phyloP scores from a whole-genome alignment of 805 yeast species.

The Cyberlindnera bimundalis region DNA sequence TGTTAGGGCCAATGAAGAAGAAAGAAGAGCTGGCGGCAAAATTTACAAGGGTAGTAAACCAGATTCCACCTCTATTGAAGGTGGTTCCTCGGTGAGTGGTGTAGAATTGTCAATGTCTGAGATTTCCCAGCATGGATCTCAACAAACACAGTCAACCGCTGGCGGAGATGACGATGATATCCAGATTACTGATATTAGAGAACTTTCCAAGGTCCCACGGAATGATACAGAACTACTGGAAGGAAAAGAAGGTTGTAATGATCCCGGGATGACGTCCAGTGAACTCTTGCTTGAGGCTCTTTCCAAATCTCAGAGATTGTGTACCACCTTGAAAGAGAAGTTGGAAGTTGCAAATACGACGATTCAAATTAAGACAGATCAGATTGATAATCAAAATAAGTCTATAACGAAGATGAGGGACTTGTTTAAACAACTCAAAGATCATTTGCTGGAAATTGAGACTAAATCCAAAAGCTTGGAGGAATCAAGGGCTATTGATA shows the following conservation, averaged over 20 bases:
- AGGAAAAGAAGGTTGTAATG: not conserved
- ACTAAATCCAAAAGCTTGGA: constrained; percentile 22
- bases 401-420: constrained; percentile 23
- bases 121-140: not conserved
- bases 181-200: constrained; percentile 41
- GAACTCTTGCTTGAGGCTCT: constrained; percentile 39
- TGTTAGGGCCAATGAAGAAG: constrained; percentile 1
- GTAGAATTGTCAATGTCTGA: not conserved
- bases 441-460: constrained; percentile 23
- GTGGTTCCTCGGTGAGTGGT: not conserved
- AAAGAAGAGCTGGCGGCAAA: not conserved
- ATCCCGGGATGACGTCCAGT: constrained; percentile 25
- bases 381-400: constrained; percentile 23
- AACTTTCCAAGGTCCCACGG: constrained; percentile 15
- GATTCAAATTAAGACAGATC: constrained; percentile 26
- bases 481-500: constrained; percentile 26
- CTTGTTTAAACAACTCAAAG: constrained; percentile 20
- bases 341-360: constrained; percentile 29
- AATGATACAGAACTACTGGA: not conserved
- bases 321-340: constrained; percentile 32
- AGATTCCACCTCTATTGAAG: not conserved
- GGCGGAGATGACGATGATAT: constrained; percentile 30
- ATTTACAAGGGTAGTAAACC: not conserved
- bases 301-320: constrained; percentile 36
- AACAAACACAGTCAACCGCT: constrained; percentile 4